Evolutionary conservation across 176 grass and related monocot genomes (phyloP).

Genomic region (Puya raimondii): DNA sequence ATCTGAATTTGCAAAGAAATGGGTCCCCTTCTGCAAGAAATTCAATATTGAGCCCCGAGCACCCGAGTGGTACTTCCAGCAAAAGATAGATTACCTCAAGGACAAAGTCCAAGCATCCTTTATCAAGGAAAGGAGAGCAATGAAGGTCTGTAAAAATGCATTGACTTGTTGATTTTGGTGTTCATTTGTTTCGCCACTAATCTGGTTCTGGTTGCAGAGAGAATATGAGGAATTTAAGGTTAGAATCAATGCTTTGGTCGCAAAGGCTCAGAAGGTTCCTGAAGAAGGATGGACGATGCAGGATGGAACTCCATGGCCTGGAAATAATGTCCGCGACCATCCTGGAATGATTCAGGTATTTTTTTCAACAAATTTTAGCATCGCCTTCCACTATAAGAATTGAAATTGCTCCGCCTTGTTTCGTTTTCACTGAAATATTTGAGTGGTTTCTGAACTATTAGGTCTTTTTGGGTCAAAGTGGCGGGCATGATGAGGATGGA

Average conservation of each 20-base stretch:
- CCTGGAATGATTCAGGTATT: constrained; percentile 95
- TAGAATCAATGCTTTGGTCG: constrained; percentile 85
- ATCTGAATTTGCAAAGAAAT: constrained; percentile 97
- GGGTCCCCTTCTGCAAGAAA: constrained; percentile 90
- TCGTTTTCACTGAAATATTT: background rate
- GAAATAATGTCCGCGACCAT: constrained; percentile 88
- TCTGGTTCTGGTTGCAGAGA: constrained; percentile 48
- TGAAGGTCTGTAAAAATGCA: constrained; percentile 44
- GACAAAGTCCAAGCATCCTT: constrained; percentile 74
- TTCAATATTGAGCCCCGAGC: constrained; percentile 76
- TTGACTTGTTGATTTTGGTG: background rate
- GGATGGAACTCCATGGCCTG: constrained; percentile 89
- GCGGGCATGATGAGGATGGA: constrained; percentile 72
- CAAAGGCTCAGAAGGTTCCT: constrained; percentile 79
- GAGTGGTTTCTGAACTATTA: constrained; percentile 22
- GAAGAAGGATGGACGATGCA: constrained; percentile 99
- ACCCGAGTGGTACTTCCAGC: constrained; percentile 83
- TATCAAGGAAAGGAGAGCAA: constrained; percentile 85
- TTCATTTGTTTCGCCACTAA: background rate
- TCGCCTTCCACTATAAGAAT: background rate
- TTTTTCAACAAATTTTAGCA: background rate
- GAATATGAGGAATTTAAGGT: constrained; percentile 94
- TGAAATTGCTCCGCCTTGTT: background rate
- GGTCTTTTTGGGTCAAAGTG: constrained; percentile 97
- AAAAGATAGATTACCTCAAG: constrained; percentile 92